Evolutionary conservation across 192 early-diverging fungal genomes (phyloP).

Genomic region (Coemansia sp.): DNA sequence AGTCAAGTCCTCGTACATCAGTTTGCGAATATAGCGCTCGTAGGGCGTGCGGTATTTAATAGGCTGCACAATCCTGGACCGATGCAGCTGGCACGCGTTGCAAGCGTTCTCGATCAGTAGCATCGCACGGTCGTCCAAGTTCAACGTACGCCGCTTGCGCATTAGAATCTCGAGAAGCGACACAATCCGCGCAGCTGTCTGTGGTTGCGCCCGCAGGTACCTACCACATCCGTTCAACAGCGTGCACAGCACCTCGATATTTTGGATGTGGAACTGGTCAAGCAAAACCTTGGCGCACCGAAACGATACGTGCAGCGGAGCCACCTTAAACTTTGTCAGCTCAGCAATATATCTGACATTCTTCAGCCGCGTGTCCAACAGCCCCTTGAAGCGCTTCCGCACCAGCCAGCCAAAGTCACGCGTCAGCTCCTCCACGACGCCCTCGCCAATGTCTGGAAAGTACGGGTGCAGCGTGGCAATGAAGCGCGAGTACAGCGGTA

Average conservation of each 20-base stretch:
- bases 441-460: slow-evolving; percentile 81
- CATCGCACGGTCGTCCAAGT: slow-evolving; percentile 78
- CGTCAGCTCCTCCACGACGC: slow-evolving; percentile 60
- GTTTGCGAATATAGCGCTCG: slow-evolving; percentile 85
- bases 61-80: slow-evolving; percentile 54
- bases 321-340: slow-evolving; percentile 90
- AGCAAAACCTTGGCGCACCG: slow-evolving; percentile 81
- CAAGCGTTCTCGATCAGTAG: slow-evolving; percentile 95
- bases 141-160: slow-evolving; percentile 81
- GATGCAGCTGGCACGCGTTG: slow-evolving; percentile 85
- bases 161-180: slow-evolving; percentile 83
- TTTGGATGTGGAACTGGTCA: slow-evolving; percentile 81
- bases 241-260: slow-evolving; percentile 80
- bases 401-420: slow-evolving; percentile 62
- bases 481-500: slow-evolving; percentile 90
- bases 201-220: slow-evolving; percentile 75
- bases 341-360: slow-evolving; percentile 87
- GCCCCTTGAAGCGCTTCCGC: slow-evolving; percentile 62
- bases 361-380: slow-evolving; percentile 48
- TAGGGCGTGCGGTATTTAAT: slow-evolving; percentile 75
- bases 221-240: slow-evolving; percentile 88
- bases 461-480: slow-evolving; percentile 84
- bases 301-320: slow-evolving; percentile 76
- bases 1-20: slow-evolving; percentile 81
- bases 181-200: slow-evolving; percentile 67